Evolutionary conservation across 805 yeast species (phyloP).

Genomic region (Ogataea sp.): DNA sequence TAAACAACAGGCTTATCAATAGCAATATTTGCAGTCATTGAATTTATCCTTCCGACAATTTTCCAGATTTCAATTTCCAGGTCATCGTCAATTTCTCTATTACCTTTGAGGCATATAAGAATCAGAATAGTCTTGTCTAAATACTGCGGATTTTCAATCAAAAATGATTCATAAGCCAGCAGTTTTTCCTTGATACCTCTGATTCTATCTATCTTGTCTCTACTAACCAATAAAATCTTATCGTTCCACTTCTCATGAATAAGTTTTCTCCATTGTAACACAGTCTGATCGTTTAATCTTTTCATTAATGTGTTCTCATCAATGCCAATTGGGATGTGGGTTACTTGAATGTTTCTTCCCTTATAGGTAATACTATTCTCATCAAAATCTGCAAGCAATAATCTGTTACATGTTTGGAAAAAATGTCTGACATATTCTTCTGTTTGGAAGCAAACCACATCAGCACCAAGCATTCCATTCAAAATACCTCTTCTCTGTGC

Average conservation of each 20-base stretch:
- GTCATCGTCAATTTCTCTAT: conserved; percentile 40
- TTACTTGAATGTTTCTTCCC: conserved; percentile 48
- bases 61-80: conserved; percentile 67
- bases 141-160: conserved; percentile 63
- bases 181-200: conserved; percentile 87
- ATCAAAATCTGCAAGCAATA: conserved; percentile 76
- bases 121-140: conserved; percentile 65
- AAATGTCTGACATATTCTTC: conserved; percentile 92
- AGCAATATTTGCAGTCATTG: conserved; percentile 65
- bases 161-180: conserved; percentile 75
- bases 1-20: conserved; percentile 77
- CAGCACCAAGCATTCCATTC: conserved; percentile 83
- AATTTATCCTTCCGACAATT: conserved; percentile 80
- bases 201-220: conserved; percentile 83
- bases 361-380: conserved; percentile 52
- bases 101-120: conserved; percentile 67
- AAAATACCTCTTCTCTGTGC: conserved; percentile 77
- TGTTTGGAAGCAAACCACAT: conserved; percentile 82
- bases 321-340: conserved; percentile 69
- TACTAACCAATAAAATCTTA: conserved; percentile 66
- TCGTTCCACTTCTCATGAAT: conserved; percentile 74
- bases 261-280: conserved; percentile 55
- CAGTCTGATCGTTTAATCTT: conserved; percentile 36
- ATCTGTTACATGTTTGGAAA: conserved; percentile 78
- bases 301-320: conserved; percentile 52